Evolutionary conservation across 2,329 filamentous ascomycete species (phyloP).

Genomic region (Elsinoe australis): DNA sequence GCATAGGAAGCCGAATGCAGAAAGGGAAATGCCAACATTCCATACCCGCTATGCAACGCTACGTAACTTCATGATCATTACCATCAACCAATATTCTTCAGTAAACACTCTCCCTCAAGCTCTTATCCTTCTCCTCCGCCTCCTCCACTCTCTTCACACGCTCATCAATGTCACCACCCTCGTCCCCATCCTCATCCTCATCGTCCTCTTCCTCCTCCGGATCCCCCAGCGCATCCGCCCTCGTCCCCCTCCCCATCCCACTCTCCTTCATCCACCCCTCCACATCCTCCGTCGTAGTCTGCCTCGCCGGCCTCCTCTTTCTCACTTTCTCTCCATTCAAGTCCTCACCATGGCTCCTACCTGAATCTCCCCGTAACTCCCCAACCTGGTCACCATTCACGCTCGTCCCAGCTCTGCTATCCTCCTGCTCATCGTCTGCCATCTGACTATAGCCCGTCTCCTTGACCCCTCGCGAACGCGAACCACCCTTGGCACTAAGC

Average conservation of each 20-base stretch:
- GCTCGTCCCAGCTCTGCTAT: no score
- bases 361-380: no score
- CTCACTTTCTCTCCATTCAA: no score
- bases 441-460: no score
- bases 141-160: no score
- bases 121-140: neutral
- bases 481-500: no score
- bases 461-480: no score
- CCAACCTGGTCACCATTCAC: no score
- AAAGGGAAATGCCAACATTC: no score
- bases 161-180: neutral
- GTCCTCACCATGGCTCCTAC: no score
- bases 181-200: conserved; percentile 18
- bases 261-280: conserved; percentile 40
- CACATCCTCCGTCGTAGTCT: conserved; percentile 31
- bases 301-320: conserved; percentile 36
- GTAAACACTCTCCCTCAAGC: conserved; percentile 11
- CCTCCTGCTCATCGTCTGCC: neutral
- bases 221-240: conserved; percentile 41
- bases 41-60: neutral
- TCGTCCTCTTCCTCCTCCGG: conserved; percentile 24
- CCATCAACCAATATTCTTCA: neutral
- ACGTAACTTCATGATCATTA: conserved; percentile 11
- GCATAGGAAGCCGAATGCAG: no score
- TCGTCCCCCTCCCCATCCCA: conserved; percentile 40